A percentile compares a stretch with the other conserved stretches of the same genome.
These are phyloP conservation scores for Cytospora paraplurivora DNA, from an alignment of 2,329 filamentous ascomycete species.

Conservation along the genomic window DNA sequence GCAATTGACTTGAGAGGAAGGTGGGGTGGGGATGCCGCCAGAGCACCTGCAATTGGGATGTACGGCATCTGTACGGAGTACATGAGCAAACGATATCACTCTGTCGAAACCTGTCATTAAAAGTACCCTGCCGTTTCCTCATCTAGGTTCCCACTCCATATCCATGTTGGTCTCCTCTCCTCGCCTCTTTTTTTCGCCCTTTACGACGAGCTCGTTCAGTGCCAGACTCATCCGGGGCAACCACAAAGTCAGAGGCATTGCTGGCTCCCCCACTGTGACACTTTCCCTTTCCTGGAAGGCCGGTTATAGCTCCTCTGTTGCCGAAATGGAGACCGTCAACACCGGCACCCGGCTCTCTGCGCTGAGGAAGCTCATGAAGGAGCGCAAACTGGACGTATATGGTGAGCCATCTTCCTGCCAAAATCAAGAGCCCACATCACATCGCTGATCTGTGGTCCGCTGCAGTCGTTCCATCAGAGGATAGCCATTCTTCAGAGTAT, in stretches of 20 bases:
- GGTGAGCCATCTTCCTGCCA: constrained; percentile 57
- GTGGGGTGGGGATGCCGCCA: constrained; percentile 13
- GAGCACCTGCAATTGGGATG: background rate
- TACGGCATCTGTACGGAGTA: background rate
- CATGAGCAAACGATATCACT: constrained; percentile 1
- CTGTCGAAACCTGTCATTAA: background rate
- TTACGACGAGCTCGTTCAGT: constrained; percentile 8
- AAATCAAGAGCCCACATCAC: constrained; percentile 25
- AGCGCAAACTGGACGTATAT: constrained; percentile 87
- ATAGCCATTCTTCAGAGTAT: constrained; percentile 97
- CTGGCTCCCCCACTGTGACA: constrained; percentile 6
- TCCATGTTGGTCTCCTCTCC: constrained; percentile 25
- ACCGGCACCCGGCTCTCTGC: constrained; percentile 74
- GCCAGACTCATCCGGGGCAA: constrained; percentile 1
- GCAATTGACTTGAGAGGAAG: background rate
- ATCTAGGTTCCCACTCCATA: constrained; percentile 3
- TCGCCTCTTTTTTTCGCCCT: constrained; percentile 13
- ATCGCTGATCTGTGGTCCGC: constrained; percentile 40
- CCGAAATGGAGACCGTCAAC: constrained; percentile 72
- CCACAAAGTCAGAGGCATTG: constrained; percentile 5
- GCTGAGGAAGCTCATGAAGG: constrained; percentile 83
- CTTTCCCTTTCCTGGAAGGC: constrained; percentile 3
- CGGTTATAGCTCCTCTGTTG: constrained; percentile 8
- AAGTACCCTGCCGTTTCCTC: background rate
- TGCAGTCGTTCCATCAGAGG: constrained; percentile 91